These are phyloP conservation scores for Gossypium herbaceum DNA, from an alignment of 345 rosid genomes.

Conservation along the genomic window DNA sequence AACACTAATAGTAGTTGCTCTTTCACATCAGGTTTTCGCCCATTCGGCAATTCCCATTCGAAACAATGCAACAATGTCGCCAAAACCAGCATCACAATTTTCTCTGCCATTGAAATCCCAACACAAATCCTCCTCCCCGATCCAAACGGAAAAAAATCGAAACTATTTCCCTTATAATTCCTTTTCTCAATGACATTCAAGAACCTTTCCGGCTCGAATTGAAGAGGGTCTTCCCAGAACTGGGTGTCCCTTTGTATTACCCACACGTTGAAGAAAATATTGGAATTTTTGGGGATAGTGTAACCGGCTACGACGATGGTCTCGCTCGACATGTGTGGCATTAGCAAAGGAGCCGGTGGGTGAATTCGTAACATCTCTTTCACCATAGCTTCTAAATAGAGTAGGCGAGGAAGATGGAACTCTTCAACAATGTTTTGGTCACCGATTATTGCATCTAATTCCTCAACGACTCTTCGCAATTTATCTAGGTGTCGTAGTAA, in stretches of 20 bases:
- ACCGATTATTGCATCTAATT: slow-evolving; percentile 17
- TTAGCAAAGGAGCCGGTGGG: slow-evolving; percentile 11
- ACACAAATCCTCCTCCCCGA: slow-evolving; percentile 26
- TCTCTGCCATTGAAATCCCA: slow-evolving; percentile 22
- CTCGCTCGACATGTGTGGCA: slow-evolving; percentile 2
- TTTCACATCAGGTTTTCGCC: neutral
- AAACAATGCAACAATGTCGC: slow-evolving; percentile 3
- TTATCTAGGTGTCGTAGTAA: slow-evolving; percentile 9
- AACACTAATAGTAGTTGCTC: slow-evolving; percentile 15
- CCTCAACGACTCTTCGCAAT: slow-evolving; percentile 3
- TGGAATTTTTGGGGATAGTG: slow-evolving; percentile 14
- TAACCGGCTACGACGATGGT: neutral
- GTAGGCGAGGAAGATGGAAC: slow-evolving; percentile 3
- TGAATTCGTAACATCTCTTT: slow-evolving; percentile 19
- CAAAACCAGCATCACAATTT: neutral
- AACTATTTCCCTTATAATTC: slow-evolving; percentile 7
- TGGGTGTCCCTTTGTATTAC: slow-evolving; percentile 8
- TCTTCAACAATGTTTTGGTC: slow-evolving; percentile 21
- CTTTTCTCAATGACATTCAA: neutral
- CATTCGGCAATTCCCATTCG: slow-evolving; percentile 7
- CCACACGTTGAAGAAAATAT: neutral
- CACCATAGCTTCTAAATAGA: slow-evolving; percentile 8
- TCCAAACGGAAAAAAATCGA: slow-evolving; percentile 21
- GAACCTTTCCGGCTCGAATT: slow-evolving; percentile 23
- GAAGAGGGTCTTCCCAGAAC: slow-evolving; percentile 7